Percentiles rank a stretch among this genome's conserved stretches.
Evolutionary conservation across 2,329 filamentous ascomycete genomes (phyloP).

Genomic region (Pestalotiopsis sp.): DNA sequence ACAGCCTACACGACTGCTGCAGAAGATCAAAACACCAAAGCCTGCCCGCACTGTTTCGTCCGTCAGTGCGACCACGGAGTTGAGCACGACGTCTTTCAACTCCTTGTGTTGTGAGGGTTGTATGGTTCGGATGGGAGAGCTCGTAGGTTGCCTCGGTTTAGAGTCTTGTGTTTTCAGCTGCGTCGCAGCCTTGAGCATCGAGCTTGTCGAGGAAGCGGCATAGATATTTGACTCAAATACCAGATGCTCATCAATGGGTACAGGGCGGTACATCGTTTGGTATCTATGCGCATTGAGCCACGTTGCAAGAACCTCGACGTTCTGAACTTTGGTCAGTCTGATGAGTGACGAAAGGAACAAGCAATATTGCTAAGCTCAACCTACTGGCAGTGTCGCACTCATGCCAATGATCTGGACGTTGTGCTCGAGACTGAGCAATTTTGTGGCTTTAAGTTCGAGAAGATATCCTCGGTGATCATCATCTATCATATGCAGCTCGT

Average conservation of each 20-base stretch:
- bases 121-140: constrained; percentile 50
- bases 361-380: constrained; percentile 23
- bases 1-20: constrained; percentile 67
- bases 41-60: constrained; percentile 69
- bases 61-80: constrained; percentile 71
- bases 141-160: constrained; percentile 34
- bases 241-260: constrained; percentile 76
- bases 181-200: constrained; percentile 59
- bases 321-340: constrained; percentile 44
- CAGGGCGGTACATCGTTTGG: constrained; percentile 71
- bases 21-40: constrained; percentile 75
- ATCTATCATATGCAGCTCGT: constrained; percentile 83
- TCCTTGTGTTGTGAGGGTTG: constrained; percentile 61
- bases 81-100: constrained; percentile 65
- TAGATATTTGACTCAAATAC: constrained; percentile 73
- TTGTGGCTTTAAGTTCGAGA: constrained; percentile 74
- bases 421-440: constrained; percentile 69
- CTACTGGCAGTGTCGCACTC: constrained; percentile 76
- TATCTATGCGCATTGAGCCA: constrained; percentile 76
- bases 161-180: constrained; percentile 44
- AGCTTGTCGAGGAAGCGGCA: constrained; percentile 59
- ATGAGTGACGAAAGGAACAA: background rate
- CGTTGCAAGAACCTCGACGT: constrained; percentile 67
- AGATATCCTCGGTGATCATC: constrained; percentile 77
- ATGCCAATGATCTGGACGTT: constrained; percentile 74